Evolutionary conservation across 2,329 filamentous ascomycete genomes (phyloP), one percentile per base, ranked within the genome.

Genomic region (Microsporum ferrugineum): DNA sequence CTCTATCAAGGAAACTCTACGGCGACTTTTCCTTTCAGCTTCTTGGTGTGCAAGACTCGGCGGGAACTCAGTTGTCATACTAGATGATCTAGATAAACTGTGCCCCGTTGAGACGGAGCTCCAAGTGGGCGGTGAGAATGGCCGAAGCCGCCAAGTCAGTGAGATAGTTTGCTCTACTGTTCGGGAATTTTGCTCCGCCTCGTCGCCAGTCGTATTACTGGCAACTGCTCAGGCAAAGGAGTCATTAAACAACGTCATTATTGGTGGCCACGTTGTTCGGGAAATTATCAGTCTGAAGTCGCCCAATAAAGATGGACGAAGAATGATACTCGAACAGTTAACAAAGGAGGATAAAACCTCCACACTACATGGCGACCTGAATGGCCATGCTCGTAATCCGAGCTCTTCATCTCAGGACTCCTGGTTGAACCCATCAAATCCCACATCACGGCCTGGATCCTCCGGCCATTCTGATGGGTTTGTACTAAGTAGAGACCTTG

Each of bases 181-280:
- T 0, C 84, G 86, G 61, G 88, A 96, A 69, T 91, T 92, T 71
- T 96, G 91, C 71, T 84, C 84, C 0, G 81, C 84, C 64, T 86
- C 89, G 63, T 90, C 87, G 64, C 86, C 87, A 1, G 88, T 99
- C 12, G 89, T 96, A 3, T 75, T 99, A 59, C 79, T 99, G 7
- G 91, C 90, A 2, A 97, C 92, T 23, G 91, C 92, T 0, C 91
- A 96, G 72, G 87, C 88, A 17, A 99, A 99, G 71, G 94, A 99
- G 65, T 87, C 89, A 0, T 77, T 99, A 57, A 94, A 99, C 73
- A 91, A 89, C 66, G 85, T 95, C 14, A 84, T 99, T 59, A 84
- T 97, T 61, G 90, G 92, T 27, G 90, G 91, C 0, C 92, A 97
- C 72, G 86, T 97, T 38, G 89, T 96, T 41, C 85, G 91, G 57